A percentile compares a stretch with the other conserved stretches of the same genome.
phyloP scores from a whole-genome alignment of 257 asterid genomes.

The Petrea volubilis region DNA sequence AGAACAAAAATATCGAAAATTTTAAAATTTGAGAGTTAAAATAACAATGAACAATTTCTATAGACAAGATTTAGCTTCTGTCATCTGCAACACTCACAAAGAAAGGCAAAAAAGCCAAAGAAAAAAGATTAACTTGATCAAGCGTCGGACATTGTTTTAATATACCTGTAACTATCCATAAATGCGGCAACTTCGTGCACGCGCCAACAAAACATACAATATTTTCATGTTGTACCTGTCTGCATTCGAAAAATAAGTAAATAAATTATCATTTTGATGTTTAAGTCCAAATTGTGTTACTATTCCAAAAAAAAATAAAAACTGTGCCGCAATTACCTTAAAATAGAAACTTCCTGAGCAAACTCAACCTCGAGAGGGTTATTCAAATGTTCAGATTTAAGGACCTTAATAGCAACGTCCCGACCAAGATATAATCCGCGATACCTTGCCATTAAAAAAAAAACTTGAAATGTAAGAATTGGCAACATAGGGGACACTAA shows the following conservation, averaged over 20 bases:
- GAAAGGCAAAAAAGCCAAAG: no score
- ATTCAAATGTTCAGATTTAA: slow-evolving; percentile 74
- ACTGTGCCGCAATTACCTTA: slow-evolving; percentile 63
- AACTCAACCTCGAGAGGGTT: slow-evolving; percentile 69
- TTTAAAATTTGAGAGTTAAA: no score
- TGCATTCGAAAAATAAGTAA: slow-evolving; percentile 46
- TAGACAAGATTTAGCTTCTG: no score
- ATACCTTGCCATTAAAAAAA: slow-evolving; percentile 58
- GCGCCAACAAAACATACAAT: slow-evolving; percentile 85
- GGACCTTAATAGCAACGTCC: slow-evolving; percentile 86
- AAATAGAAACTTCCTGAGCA: slow-evolving; percentile 73
- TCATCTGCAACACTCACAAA: no score
- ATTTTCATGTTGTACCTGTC: slow-evolving; percentile 81
- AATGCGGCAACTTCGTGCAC: slow-evolving; percentile 71
- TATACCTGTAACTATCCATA: slow-evolving; percentile 88
- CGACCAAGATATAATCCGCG: slow-evolving; percentile 72
- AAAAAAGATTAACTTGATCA: no score
- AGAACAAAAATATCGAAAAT: neutral
- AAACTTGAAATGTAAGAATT: slow-evolving; percentile 22
- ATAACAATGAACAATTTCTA: neutral
- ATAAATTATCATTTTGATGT: no score
- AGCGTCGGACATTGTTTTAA: no score
- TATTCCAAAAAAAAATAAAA: no score
- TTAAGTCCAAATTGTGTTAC: no score
- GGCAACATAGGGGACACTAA: neutral